These are phyloP conservation scores for Dendrobium catenatum DNA, from an alignment of 106 monocot species.

Conservation along the genomic window DNA sequence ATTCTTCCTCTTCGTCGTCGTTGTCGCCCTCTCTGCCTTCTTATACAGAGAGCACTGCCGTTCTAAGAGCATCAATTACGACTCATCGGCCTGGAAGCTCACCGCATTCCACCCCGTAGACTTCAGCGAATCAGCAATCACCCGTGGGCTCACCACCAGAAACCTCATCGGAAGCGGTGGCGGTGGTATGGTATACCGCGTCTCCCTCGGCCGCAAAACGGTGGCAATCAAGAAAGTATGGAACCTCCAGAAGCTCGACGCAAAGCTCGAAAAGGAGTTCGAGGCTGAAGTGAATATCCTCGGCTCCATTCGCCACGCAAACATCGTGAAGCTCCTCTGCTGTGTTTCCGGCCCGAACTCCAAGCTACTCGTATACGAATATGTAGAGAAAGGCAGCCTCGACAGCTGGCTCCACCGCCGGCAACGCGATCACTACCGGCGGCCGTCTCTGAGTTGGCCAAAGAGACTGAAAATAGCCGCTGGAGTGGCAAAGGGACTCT, in stretches of 20 bases:
- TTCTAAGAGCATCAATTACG: background rate
- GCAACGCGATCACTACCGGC: background rate
- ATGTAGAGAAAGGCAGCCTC: slow-evolving; percentile 71
- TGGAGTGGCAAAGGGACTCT: slow-evolving; percentile 34
- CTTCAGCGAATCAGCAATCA: slow-evolving; percentile 32
- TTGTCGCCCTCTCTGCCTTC: slow-evolving; percentile 13
- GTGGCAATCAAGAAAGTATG: slow-evolving; percentile 50
- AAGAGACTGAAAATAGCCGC: slow-evolving; percentile 35
- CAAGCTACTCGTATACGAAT: slow-evolving; percentile 83
- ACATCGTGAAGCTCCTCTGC: slow-evolving; percentile 72
- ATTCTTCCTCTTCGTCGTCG: slow-evolving; percentile 9
- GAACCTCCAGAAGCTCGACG: slow-evolving; percentile 16
- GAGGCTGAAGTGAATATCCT: slow-evolving; percentile 34
- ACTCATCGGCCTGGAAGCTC: slow-evolving; percentile 29
- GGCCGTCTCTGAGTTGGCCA: slow-evolving; percentile 30
- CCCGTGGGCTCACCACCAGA: slow-evolving; percentile 20
- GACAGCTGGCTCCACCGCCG: slow-evolving; percentile 43
- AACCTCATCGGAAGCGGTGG: slow-evolving; percentile 55
- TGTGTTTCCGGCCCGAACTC: slow-evolving; percentile 43
- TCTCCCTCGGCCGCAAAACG: slow-evolving; percentile 1
- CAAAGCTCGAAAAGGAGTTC: slow-evolving; percentile 34
- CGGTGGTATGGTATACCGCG: slow-evolving; percentile 28
- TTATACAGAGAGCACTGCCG: slow-evolving; percentile 18
- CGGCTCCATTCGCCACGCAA: slow-evolving; percentile 41
- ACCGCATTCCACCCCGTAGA: slow-evolving; percentile 34